These are phyloP conservation scores for Populus hybrid DNA, from an alignment of 441 rosid species.

Conservation along the genomic window DNA sequence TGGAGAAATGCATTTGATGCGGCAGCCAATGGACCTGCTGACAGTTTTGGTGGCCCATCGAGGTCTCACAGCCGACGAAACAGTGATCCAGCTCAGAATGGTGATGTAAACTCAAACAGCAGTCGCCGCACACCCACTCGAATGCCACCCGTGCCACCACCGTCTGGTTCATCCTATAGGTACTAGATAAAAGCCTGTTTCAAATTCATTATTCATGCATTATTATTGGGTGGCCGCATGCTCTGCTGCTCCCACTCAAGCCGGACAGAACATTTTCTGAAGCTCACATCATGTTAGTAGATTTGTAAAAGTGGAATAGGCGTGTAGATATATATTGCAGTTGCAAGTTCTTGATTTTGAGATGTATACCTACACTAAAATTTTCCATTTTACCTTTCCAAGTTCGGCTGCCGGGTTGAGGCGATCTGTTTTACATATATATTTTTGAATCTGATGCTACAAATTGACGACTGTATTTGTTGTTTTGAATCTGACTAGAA, in stretches of 20 bases:
- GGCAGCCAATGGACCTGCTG: conserved; percentile 60
- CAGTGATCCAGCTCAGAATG: conserved; percentile 86
- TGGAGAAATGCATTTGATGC: conserved; percentile 97
- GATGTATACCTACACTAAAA: conserved; percentile 18
- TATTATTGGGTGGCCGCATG: conserved; percentile 21
- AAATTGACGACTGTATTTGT: conserved; percentile 3
- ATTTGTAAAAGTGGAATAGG: conserved; percentile 24
- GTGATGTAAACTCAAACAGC: conserved; percentile 51
- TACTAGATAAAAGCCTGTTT: conserved; percentile 32
- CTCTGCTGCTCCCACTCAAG: not conserved
- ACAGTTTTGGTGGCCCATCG: conserved; percentile 32
- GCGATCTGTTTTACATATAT: not conserved
- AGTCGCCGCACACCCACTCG: conserved; percentile 89
- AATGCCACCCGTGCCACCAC: conserved; percentile 95
- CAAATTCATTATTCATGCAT: conserved; percentile 25
- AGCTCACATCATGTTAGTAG: conserved; percentile 28
- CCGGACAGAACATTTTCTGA: conserved; percentile 28
- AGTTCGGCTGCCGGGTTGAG: not conserved
- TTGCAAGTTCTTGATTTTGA: conserved; percentile 18
- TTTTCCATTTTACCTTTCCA: conserved; percentile 8
- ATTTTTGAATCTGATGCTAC: not conserved
- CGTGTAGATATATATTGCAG: conserved; percentile 32
- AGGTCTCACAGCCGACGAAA: conserved; percentile 70
- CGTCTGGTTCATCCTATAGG: conserved; percentile 59
- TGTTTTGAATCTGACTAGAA: conserved; percentile 21